Base-by-base conservation (phyloP, 2,329 filamentous ascomycete genomes). In the Zymoseptoria pseudotritici region DNA sequence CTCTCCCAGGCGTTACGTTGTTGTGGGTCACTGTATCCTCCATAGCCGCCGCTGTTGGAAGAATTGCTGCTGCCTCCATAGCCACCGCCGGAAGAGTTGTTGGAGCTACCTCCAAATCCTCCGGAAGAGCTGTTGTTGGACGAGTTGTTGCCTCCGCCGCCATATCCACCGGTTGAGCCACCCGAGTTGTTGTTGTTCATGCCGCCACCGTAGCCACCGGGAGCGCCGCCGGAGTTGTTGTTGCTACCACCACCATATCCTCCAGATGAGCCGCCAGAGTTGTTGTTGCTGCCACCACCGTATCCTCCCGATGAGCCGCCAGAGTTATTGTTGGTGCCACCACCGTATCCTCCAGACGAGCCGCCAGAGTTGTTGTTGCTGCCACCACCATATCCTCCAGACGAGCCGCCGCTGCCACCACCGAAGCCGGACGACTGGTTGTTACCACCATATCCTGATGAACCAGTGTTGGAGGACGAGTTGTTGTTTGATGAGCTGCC, bases 241-340 rank as follows among this genome's bases (percentile, higher is more conserved):
- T 58, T 62, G 52, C 31, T 56, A 20, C 20, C 58, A 51, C 60
- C 60, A 8, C 56, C 56, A 13, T 58, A 56, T 5, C 59, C 55
- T n/a, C 58, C 59, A 29, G 36, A 46, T 3, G 11, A 46, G 7
- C 36, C 36, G 2, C 57, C 53, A 3, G 57, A 58, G 11, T 54
- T 53, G 22, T 26, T 52, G 17, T 54, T 54, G 19, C 31, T 36
- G 24, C 56, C 53, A 2, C 58, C 58, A n/a, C 58, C 55, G 4
- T 54, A 57, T 21, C 55, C 55, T 13, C 50, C 57, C 4, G 36
- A 42, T 2, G 36, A 46, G 13, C 36, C 36, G 2, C 57, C 53
- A 3, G 57, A 58, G 11, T 51, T 50, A 13, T 26, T 59, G 54
- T 58, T 62, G 52, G 22, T 56, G 26, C 20, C 58, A 51, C 60